Evolutionary conservation across 164 flowering plant genomes (phyloP).

Genomic region (Paratinospora sagittata): DNA sequence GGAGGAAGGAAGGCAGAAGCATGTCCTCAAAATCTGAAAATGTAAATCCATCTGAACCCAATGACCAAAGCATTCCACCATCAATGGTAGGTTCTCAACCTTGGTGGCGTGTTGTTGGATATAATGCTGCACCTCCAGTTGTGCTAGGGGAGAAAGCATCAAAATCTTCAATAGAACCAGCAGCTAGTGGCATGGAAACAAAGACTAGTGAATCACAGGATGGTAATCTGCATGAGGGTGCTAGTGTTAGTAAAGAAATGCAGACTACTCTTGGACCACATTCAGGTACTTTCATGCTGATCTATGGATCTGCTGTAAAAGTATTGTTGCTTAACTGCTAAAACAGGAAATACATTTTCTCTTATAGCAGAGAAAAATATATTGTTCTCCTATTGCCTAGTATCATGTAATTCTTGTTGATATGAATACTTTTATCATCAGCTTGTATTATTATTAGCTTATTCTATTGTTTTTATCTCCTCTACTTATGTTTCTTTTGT

Average conservation of each 20-base stretch:
- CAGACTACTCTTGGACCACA: constrained; percentile 30
- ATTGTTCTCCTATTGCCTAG: not conserved
- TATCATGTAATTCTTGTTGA: not conserved
- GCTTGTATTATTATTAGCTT: not conserved
- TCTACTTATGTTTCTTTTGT: not conserved
- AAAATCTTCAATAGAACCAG: constrained; percentile 42
- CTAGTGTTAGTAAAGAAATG: constrained; percentile 41
- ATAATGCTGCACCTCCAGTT: constrained; percentile 29
- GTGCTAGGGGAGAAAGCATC: constrained; percentile 33
- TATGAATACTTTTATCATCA: not conserved
- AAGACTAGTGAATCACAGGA: constrained; percentile 43
- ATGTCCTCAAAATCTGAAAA: constrained; percentile 56
- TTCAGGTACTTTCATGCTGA: constrained; percentile 32
- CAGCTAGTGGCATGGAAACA: constrained; percentile 30
- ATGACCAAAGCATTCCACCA: constrained; percentile 25
- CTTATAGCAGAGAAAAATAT: not conserved
- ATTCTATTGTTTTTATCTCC: not conserved
- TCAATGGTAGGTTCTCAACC: constrained; percentile 48
- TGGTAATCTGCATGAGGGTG: constrained; percentile 38
- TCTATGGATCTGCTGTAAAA: not conserved
- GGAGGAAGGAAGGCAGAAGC: constrained; percentile 21
- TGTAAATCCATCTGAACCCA: constrained; percentile 28
- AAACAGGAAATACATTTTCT: not conserved
- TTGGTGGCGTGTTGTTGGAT: constrained; percentile 70
- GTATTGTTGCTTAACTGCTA: not conserved